Conservation (phyloP, 768 basidiomycete species). For the Calocybe indica region DNA sequence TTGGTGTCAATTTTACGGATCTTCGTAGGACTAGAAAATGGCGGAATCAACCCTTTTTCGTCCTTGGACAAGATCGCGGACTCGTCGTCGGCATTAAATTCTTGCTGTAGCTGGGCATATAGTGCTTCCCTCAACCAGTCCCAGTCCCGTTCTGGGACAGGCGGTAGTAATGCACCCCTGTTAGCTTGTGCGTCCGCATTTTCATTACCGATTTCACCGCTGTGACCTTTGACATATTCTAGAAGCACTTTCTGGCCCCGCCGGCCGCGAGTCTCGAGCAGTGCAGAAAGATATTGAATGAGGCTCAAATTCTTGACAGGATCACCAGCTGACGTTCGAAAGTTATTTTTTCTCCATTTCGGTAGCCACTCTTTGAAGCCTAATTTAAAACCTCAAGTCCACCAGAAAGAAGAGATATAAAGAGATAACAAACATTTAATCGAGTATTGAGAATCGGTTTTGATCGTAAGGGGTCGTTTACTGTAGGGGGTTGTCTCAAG, state of each 20-base stretch:
- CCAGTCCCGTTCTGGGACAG: constrained; percentile 57
- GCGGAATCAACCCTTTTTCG: neutral
- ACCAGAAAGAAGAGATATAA: neutral
- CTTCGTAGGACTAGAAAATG: neutral
- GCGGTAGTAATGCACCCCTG: constrained; percentile 37
- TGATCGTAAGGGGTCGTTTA: constrained; percentile 59
- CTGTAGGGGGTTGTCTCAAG: constrained; percentile 65
- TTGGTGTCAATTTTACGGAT: neutral
- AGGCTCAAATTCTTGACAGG: constrained; percentile 70
- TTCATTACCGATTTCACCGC: constrained; percentile 78
- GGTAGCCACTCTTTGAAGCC: constrained; percentile 66
- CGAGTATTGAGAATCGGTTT: constrained; percentile 82
- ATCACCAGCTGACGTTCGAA: constrained; percentile 36
- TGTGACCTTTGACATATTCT: constrained; percentile 75
- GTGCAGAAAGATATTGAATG: constrained; percentile 63
- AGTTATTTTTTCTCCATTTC: constrained; percentile 58
- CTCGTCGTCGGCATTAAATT: constrained; percentile 1
- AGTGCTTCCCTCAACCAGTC: constrained; percentile 16
- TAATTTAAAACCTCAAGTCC: constrained; percentile 21
- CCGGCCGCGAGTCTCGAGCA: constrained; percentile 47
- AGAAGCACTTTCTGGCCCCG: constrained; percentile 54
- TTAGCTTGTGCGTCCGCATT: constrained; percentile 76
- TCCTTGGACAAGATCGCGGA: neutral
- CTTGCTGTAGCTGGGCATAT: constrained; percentile 5
- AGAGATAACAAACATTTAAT: constrained; percentile 54